Evolutionary conservation across 2,329 filamentous ascomycete genomes (phyloP).

Genomic region (Hysterium pulicare): DNA sequence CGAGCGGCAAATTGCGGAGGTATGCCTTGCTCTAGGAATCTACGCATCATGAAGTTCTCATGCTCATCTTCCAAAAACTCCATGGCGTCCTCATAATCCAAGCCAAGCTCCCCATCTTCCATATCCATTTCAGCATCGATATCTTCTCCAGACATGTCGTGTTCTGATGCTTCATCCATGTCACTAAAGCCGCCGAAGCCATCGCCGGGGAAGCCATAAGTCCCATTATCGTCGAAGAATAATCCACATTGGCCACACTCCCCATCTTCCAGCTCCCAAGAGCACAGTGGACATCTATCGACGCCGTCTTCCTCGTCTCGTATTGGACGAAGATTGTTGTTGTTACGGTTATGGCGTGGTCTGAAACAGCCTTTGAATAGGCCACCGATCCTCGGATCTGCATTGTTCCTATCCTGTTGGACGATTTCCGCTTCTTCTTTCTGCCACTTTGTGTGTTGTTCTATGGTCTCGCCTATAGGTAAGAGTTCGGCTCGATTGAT

Average conservation of each 20-base stretch:
- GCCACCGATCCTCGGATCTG: slow-evolving; percentile 49
- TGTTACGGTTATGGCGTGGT: slow-evolving; percentile 17
- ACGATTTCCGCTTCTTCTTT: slow-evolving; percentile 59
- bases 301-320: slow-evolving; percentile 59
- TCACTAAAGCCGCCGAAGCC: slow-evolving; percentile 45
- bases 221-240: slow-evolving; percentile 49
- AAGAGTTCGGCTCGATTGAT: slow-evolving; percentile 58
- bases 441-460: slow-evolving; percentile 57
- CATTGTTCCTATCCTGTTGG: slow-evolving; percentile 57
- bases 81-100: slow-evolving; percentile 30
- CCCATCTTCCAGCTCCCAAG: slow-evolving; percentile 62
- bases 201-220: slow-evolving; percentile 35
- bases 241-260: slow-evolving; percentile 53
- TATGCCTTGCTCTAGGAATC: slow-evolving; percentile 28
- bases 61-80: slow-evolving; percentile 27
- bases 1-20: slow-evolving; percentile 18
- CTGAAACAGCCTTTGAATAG: slow-evolving; percentile 63
- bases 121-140: slow-evolving; percentile 43
- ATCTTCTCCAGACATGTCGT: slow-evolving; percentile 35
- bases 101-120: slow-evolving; percentile 32
- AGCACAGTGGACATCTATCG: slow-evolving; percentile 60
- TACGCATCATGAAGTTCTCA: slow-evolving; percentile 31
- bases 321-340: slow-evolving; percentile 38
- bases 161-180: slow-evolving; percentile 42
- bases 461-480: slow-evolving; percentile 60